A percentile compares a stretch with the other conserved stretches of the same genome.
Evolutionary conservation across 352 stramenopile genomes (phyloP).

Genomic region (Phytophthora palmivora): DNA sequence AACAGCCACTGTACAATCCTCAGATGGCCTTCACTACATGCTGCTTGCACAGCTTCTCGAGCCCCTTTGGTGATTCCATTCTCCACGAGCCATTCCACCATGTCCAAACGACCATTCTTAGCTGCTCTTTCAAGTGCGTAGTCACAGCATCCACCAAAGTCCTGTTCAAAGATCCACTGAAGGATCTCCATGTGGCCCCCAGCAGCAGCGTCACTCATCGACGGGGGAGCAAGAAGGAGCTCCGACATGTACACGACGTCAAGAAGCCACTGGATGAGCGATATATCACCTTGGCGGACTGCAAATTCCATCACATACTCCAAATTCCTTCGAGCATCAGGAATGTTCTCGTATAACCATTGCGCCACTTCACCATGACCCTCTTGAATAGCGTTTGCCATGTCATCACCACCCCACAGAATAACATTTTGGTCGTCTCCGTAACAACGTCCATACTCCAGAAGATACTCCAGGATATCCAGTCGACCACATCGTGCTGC

Average conservation of each 20-base stretch:
- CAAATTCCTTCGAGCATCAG: conserved; percentile 6
- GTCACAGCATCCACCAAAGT: conserved; percentile 1
- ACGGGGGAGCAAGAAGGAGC: background rate
- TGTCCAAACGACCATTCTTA: conserved; percentile 14
- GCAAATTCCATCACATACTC: conserved; percentile 7
- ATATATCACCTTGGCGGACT: background rate
- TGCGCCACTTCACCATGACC: conserved; percentile 2
- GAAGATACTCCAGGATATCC: conserved; percentile 19
- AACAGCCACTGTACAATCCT: conserved; percentile 13
- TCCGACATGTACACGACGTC: conserved; percentile 14
- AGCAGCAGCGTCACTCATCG: conserved; percentile 19
- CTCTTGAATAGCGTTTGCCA: conserved; percentile 12
- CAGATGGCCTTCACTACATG: conserved; percentile 6
- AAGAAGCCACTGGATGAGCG: conserved; percentile 11
- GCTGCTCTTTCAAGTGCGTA: conserved; percentile 8
- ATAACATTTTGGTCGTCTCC: conserved; percentile 9
- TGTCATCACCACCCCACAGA: conserved; percentile 21
- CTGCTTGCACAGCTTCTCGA: conserved; percentile 3
- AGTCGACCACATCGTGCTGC: conserved; percentile 13
- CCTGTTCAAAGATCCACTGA: conserved; percentile 16
- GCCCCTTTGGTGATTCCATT: conserved; percentile 6
- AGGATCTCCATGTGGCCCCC: conserved; percentile 17
- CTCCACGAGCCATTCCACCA: conserved; percentile 11
- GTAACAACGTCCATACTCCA: conserved; percentile 4
- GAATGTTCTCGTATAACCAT: conserved; percentile 22